Evolutionary conservation across 1,284 basidiomycete species (phyloP), one percentile per base, ranked within the genome.

Genomic region (Leccinum subrobustum): DNA sequence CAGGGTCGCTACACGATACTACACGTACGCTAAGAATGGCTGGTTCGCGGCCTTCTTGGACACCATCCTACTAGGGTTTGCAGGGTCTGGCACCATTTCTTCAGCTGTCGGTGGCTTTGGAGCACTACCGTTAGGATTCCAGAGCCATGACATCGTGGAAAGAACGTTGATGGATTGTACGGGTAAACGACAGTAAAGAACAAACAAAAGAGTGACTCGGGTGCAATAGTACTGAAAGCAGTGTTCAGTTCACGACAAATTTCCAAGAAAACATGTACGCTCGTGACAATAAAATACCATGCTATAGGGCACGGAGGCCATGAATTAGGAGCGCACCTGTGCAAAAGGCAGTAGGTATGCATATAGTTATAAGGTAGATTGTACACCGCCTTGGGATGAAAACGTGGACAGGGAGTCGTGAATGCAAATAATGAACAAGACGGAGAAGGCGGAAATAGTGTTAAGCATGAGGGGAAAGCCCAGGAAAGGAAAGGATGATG

Each of bases 11-110:
- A 6, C 9, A 51, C n/a, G 12, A 18, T 12, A 56, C 48, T 56
- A 48, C 27, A 84, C 89, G 66, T 77, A 93, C 87, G 85, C 85
- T 55, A 93, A 81, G 75, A 92, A 94, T 20, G 92, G 92, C 64
- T 82, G 79, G 76, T 94, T 94, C 37, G 92, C 89, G 58, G 83
- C 74, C 76, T 93, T 94, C 63, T 83, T 84, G 39, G 86, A 83
- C 48, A 93, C 90, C 82, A 85, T 82, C 66, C 87, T 81, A 61
- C 79, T 78, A 2, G 84, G 83, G 63, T 84, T 80, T 54, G 71
- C 64, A 54, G 87, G 87, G 70, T 89, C 87, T 62, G 69, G 68
- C 0, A 75, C 71, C 73, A 75, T 68, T 54, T 76, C 70, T 54
- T 74, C 59, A 1, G 62, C 14, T 25, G 68, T 47, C n/a, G 54